These are phyloP conservation scores for Phascolomyces articulosus DNA, from an alignment of 371 early-diverging fungal genomes.

Conservation along the genomic window DNA sequence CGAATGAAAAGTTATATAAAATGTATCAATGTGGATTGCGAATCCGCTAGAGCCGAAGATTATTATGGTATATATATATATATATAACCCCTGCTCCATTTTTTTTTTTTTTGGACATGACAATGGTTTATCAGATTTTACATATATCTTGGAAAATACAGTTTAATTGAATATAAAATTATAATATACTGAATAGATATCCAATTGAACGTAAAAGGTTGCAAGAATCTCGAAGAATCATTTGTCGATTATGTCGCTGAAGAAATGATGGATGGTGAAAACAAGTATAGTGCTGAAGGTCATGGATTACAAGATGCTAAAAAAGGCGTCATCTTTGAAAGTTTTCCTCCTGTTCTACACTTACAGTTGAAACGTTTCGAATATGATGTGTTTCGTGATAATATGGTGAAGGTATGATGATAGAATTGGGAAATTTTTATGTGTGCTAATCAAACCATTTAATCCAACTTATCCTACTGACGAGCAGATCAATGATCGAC, in stretches of 20 bases:
- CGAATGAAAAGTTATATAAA: constrained; percentile 94
- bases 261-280: constrained; percentile 94
- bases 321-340: constrained; percentile 94
- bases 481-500: constrained; percentile 89
- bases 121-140: no score
- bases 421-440: background rate
- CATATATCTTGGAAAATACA: no score
- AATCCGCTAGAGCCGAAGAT: constrained; percentile 87
- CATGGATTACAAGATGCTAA: constrained; percentile 95
- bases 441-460: background rate
- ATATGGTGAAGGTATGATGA: constrained; percentile 84
- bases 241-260: constrained; percentile 85
- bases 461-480: no score
- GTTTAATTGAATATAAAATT: no score
- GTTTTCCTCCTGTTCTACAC: constrained; percentile 97
- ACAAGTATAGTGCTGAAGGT: constrained; percentile 96
- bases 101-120: no score
- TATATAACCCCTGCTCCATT: no score
- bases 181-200: constrained; percentile 75
- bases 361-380: constrained; percentile 98
- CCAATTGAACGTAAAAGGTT: constrained; percentile 93
- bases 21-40: constrained; percentile 91
- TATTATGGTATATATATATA: constrained; percentile 29
- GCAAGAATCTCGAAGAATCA: constrained; percentile 83
- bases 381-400: constrained; percentile 90